phyloP scores from a whole-genome alignment of 1,284 basidiomycete genomes.

The Rhodotorula glutinis region DNA sequence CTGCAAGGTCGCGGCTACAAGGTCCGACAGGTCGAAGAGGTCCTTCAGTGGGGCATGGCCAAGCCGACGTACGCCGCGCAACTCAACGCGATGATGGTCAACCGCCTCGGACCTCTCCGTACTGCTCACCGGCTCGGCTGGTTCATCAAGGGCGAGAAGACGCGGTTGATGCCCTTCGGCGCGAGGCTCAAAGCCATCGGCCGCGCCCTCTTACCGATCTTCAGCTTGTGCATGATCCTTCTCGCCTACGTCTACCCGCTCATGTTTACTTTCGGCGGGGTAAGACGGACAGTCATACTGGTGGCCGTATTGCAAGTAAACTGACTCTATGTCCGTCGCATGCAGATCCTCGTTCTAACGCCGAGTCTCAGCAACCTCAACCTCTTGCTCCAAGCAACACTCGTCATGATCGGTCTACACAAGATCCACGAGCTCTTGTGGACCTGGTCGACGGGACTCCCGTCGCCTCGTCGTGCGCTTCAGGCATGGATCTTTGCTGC shows the following conservation, averaged over 20 bases:
- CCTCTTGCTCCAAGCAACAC: constrained; percentile 35
- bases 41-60: constrained; percentile 41
- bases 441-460: constrained; percentile 31
- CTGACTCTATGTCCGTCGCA: background rate
- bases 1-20: constrained; percentile 41
- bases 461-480: constrained; percentile 36
- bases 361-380: constrained; percentile 37
- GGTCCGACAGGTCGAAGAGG: constrained; percentile 38
- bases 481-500: constrained; percentile 42
- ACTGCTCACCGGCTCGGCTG: constrained; percentile 40
- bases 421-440: constrained; percentile 39
- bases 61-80: constrained; percentile 34
- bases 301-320: background rate
- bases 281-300: constrained; percentile 14
- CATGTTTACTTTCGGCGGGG: constrained; percentile 40
- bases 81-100: constrained; percentile 38
- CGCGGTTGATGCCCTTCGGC: constrained; percentile 37
- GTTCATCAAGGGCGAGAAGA: constrained; percentile 36
- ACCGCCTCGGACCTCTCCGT: constrained; percentile 33
- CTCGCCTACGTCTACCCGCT: constrained; percentile 40
- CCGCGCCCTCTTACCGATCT: constrained; percentile 37
- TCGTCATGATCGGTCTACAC: constrained; percentile 37
- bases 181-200: constrained; percentile 34
- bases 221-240: constrained; percentile 38
- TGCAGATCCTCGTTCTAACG: constrained; percentile 30